These are phyloP conservation scores for Thraustotheca clavata DNA, from an alignment of 352 stramenopile species.

Conservation along the genomic window DNA sequence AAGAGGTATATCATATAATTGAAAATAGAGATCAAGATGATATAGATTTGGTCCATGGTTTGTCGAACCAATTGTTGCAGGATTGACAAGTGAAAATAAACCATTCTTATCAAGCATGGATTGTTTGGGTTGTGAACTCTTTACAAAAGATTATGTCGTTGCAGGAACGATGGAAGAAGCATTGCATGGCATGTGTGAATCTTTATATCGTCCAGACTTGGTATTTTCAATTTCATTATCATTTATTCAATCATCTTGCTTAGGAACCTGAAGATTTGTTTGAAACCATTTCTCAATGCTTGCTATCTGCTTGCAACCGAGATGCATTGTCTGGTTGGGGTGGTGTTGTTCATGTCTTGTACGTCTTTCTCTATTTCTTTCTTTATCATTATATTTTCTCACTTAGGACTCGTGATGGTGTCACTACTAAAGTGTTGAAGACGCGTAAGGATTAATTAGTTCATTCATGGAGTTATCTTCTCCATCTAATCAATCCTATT, in stretches of 20 bases:
- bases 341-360: constrained; percentile 97
- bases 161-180: constrained; percentile 96
- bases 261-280: constrained; percentile 94
- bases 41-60: constrained; percentile 97
- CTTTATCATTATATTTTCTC: background rate
- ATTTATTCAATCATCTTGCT: background rate
- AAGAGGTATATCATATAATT: constrained; percentile 62
- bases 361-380: background rate
- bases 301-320: constrained; percentile 96
- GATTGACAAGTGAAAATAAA: constrained; percentile 91
- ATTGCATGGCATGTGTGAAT: constrained; percentile 98
- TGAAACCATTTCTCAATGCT: constrained; percentile 96
- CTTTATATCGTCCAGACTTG: constrained; percentile 95
- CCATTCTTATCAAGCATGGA: constrained; percentile 98
- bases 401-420: constrained; percentile 52
- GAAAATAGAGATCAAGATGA: background rate
- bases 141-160: constrained; percentile 97
- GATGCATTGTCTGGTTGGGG: constrained; percentile 98
- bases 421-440: constrained; percentile 75
- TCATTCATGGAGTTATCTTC: too few relatives aligned
- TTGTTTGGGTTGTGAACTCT: constrained; percentile 94
- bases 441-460: constrained; percentile 79
- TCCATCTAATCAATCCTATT: too few relatives aligned
- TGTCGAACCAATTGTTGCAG: constrained; percentile 96
- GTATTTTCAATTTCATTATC: constrained; percentile 25